A percentile compares a stretch with the other conserved stretches of the same genome.
These are phyloP conservation scores for Melanogaster broomeanus DNA, from an alignment of 768 basidiomycete species.

Conservation along the genomic window DNA sequence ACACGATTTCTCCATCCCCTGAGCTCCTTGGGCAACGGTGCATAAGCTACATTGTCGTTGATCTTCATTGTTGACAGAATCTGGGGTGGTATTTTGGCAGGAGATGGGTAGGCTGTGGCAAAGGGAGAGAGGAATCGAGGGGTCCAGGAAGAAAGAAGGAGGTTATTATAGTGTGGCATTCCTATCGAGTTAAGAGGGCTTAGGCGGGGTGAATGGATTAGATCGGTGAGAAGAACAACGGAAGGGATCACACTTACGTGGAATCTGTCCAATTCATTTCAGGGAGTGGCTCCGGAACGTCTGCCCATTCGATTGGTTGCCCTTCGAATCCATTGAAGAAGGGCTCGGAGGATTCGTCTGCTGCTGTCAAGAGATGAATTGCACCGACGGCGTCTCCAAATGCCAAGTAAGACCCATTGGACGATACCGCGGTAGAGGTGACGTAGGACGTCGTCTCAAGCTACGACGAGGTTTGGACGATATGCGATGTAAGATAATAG, in stretches of 20 bases:
- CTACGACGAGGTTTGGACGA: slow-evolving; percentile 36
- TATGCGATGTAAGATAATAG: not conserved
- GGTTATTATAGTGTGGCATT: slow-evolving; percentile 76
- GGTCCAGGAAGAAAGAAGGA: slow-evolving; percentile 69
- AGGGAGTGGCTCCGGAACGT: slow-evolving; percentile 65
- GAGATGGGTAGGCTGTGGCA: slow-evolving; percentile 57
- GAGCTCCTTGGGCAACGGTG: slow-evolving; percentile 82
- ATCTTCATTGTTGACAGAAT: slow-evolving; percentile 77
- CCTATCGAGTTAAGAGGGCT: slow-evolving; percentile 91
- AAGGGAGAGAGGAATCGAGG: slow-evolving; percentile 56
- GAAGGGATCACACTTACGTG: slow-evolving; percentile 54
- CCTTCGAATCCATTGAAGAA: slow-evolving; percentile 93
- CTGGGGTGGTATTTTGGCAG: slow-evolving; percentile 76
- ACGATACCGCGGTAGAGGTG: slow-evolving; percentile 78
- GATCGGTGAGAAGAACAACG: not conserved
- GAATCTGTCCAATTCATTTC: slow-evolving; percentile 79
- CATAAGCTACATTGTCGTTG: slow-evolving; percentile 90
- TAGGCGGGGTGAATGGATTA: not conserved
- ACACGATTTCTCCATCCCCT: slow-evolving; percentile 83
- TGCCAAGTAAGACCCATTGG: slow-evolving; percentile 88
- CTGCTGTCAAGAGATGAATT: slow-evolving; percentile 80
- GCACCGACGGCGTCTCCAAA: slow-evolving; percentile 88
- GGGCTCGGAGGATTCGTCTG: slow-evolving; percentile 53
- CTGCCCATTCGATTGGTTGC: slow-evolving; percentile 83
- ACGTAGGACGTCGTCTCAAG: slow-evolving; percentile 75